Evolutionary conservation across 1,284 basidiomycete genomes (phyloP).

Genomic region (Moesziomyces antarcticus): DNA sequence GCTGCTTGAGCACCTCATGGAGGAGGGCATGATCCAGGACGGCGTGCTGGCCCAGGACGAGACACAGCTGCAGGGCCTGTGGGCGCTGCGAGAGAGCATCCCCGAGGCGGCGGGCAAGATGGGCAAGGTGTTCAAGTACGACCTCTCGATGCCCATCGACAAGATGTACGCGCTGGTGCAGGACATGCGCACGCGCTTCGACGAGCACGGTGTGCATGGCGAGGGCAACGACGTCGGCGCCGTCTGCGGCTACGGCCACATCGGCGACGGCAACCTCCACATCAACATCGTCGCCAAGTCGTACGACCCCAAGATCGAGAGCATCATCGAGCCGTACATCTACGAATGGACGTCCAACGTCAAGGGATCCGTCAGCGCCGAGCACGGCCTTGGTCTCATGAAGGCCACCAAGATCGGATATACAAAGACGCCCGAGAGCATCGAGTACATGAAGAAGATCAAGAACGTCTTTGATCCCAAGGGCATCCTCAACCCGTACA

Average conservation of each 20-base stretch:
- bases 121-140: constrained; percentile 97
- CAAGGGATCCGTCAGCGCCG: constrained; percentile 89
- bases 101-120: constrained; percentile 93
- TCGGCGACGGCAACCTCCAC: constrained; percentile 96
- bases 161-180: constrained; percentile 92
- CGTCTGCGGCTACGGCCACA: constrained; percentile 88
- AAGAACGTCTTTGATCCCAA: constrained; percentile 91
- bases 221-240: constrained; percentile 73
- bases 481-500: constrained; percentile 90
- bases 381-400: constrained; percentile 95
- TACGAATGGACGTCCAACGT: constrained; percentile 83
- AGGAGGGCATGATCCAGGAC: constrained; percentile 82
- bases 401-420: constrained; percentile 92
- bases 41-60: constrained; percentile 94
- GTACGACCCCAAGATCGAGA: constrained; percentile 85
- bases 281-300: constrained; percentile 89
- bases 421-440: constrained; percentile 82
- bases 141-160: constrained; percentile 88
- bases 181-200: constrained; percentile 78
- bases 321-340: constrained; percentile 90
- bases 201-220: constrained; percentile 79
- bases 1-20: constrained; percentile 83
- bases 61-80: constrained; percentile 87
- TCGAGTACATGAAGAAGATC: constrained; percentile 89
- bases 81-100: constrained; percentile 93